phyloP scores from a whole-genome alignment of 495 filamentous ascomycete species.

The Hyaloscypha finlandica region DNA sequence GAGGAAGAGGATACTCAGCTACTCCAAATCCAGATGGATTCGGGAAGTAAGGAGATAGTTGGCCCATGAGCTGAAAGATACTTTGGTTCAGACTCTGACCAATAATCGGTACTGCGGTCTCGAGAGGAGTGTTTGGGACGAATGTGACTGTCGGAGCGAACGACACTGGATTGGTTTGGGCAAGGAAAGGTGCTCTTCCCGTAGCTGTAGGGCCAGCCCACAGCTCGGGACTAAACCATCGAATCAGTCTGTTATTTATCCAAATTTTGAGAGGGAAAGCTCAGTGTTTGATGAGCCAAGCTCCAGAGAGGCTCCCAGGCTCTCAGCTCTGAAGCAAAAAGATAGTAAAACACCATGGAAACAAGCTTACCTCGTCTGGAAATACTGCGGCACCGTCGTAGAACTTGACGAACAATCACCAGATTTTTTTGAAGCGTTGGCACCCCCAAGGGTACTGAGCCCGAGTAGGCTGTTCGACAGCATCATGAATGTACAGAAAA shows the following conservation, averaged over 20 bases:
- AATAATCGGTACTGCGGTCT: slow-evolving; percentile 56
- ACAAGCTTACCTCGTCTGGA: slow-evolving; percentile 43
- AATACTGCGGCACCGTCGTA: slow-evolving; percentile 52
- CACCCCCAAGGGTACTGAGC: too few relatives aligned
- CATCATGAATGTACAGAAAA: too few relatives aligned
- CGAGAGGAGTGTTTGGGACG: slow-evolving; percentile 57
- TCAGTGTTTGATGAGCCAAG: too few relatives aligned
- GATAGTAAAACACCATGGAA: too few relatives aligned
- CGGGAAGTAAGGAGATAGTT: slow-evolving; percentile 46
- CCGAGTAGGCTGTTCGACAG: too few relatives aligned
- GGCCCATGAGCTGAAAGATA: slow-evolving; percentile 58
- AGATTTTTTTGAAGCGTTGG: too few relatives aligned
- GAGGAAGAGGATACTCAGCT: slow-evolving; percentile 56
- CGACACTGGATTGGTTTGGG: slow-evolving; percentile 56
- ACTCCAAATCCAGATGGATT: slow-evolving; percentile 53
- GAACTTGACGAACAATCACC: not conserved
- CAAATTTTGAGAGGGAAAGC: too few relatives aligned
- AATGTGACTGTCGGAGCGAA: slow-evolving; percentile 44
- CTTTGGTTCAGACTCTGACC: slow-evolving; percentile 47
- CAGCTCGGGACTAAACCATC: slow-evolving; percentile 32
- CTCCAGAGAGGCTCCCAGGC: too few relatives aligned
- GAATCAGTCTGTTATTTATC: too few relatives aligned
- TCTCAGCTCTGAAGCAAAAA: too few relatives aligned
- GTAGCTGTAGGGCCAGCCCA: slow-evolving; percentile 58
- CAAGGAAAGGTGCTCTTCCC: slow-evolving; percentile 56